Evolutionary conservation across 495 filamentous ascomycete species (phyloP), one percentile per base, ranked within the genome.

Genomic region (Coniosporium apollinis): DNA sequence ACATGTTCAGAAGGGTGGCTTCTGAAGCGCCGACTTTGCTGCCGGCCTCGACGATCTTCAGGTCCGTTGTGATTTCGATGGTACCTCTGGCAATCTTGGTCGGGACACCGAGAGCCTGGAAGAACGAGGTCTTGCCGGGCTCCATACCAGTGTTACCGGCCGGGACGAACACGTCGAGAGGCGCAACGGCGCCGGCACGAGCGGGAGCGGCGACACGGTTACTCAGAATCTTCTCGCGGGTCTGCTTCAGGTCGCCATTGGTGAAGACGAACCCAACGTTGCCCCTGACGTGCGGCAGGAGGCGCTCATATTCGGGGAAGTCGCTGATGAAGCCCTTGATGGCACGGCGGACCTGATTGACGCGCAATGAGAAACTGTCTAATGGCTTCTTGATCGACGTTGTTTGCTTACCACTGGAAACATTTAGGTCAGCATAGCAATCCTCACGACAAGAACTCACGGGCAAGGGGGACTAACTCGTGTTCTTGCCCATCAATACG

Each of bases 61-160:
- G 69, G 55, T 99, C 89, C 51, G 78, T 74, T 36, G 85, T 93
- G 61, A 99, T 99, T 86, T 99, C 89, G 60, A 99, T 96, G 68
- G 89, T 99, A 85, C 89, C 89, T 92, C 89, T 91, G 54, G 89
- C 89, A 66, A 99, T 99, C 81, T 99, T 99, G 70, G 89, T 99
- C 58, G 89, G 89, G 62, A 99, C 83, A 81, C 89, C 89, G 60
- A 99, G 91, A 56, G 89, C 89, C 74, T 99, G 89, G 84, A 99
- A 99, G 85, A 99, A 99, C 50, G 89, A 94, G 50, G 89, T 99
- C 79, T 99, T 99, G 65, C 89, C 89, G 58, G 89, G 89, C 64
- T 99, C 89, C 89, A 99, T 99, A 69, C 89, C 89, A 46, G 91
- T 99, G 74, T 93, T 97, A 64, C 89, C 87, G 44, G 83, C 89